phyloP scores from a whole-genome alignment of 2,329 filamentous ascomycete species.

The Cladosporium sp. region DNA sequence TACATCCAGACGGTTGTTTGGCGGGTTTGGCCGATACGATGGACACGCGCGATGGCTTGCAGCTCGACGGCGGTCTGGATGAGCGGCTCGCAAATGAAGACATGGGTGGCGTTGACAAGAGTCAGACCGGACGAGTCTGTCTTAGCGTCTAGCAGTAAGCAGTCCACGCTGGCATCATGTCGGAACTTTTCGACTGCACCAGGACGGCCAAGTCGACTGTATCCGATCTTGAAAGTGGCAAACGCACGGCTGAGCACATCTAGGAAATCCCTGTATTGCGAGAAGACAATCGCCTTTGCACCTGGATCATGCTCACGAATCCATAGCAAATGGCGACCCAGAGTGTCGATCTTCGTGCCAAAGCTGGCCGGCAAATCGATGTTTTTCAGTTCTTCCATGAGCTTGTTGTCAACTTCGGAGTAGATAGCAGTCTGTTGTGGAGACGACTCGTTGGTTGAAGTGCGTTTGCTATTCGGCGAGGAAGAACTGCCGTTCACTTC shows the following conservation, averaged over 20 bases:
- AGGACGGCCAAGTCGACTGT: constrained; percentile 63
- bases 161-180: constrained; percentile 67
- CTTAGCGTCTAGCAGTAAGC: constrained; percentile 84
- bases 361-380: constrained; percentile 69
- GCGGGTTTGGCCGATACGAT: constrained; percentile 85
- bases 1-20: constrained; percentile 95
- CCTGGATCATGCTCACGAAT: constrained; percentile 78
- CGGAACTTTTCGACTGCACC: constrained; percentile 74
- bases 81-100: constrained; percentile 90
- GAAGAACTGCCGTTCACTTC: constrained; percentile 34
- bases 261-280: constrained; percentile 81
- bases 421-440: constrained; percentile 56
- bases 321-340: constrained; percentile 73
- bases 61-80: constrained; percentile 91
- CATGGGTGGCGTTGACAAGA: constrained; percentile 86
- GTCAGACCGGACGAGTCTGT: constrained; percentile 86
- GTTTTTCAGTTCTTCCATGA: constrained; percentile 74
- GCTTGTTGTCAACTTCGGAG: constrained; percentile 65
- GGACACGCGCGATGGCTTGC: constrained; percentile 90
- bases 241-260: constrained; percentile 69
- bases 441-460: background rate
- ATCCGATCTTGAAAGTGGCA: constrained; percentile 65
- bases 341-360: constrained; percentile 82
- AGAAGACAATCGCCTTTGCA: constrained; percentile 90
- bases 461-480: constrained; percentile 8